Evolutionary conservation across 2,329 filamentous ascomycete genomes (phyloP), one percentile per base, ranked within the genome.

Genomic region (Pseudopithomyces chartarum): DNA sequence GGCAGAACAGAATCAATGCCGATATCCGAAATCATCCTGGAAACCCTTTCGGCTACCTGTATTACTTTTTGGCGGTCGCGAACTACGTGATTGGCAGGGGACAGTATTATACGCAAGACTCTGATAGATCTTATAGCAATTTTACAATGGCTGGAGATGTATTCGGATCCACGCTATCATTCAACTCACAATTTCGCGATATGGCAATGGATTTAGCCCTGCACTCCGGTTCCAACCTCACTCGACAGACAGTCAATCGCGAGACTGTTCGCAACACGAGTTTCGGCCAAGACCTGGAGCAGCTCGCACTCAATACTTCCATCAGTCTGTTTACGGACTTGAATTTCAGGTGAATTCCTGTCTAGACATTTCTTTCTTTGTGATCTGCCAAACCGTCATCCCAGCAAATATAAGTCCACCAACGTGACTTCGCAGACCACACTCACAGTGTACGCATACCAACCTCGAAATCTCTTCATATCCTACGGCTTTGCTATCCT

Each of bases 361-460:
- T n/a, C n/a, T n/a, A n/a, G n/a, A n/a, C n/a, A n/a, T n/a, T n/a
- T n/a, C n/a, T n/a, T n/a, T n/a, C n/a, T n/a, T n/a, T n/a, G n/a
- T n/a, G n/a, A n/a, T n/a, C n/a, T n/a, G n/a, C n/a, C n/a, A n/a
- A n/a, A n/a, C n/a, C n/a, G n/a, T n/a, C n/a, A n/a, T n/a, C n/a
- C n/a, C 32, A 33, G 34, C 13, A 36, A 36, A 36, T 5, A 13
- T 3, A 11, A 6, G 6, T 3, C 34, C 11, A 36, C 34, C 15
- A 36, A 36, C 11, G 11, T 36, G 3, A 36, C 34, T 13, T 36
- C 11, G 3, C 3, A 5, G 3, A 36, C 34, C 5, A 13, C 20
- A n/a, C 12, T 8, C 22, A 57, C 55, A 8, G 44, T 57, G 5
- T 57, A 57, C 42, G 19, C 17, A 13, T 57, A 57, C 36, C 17